Conservation (phyloP, 495 filamentous ascomycete genomes). For the Glutinoglossum americanum region DNA sequence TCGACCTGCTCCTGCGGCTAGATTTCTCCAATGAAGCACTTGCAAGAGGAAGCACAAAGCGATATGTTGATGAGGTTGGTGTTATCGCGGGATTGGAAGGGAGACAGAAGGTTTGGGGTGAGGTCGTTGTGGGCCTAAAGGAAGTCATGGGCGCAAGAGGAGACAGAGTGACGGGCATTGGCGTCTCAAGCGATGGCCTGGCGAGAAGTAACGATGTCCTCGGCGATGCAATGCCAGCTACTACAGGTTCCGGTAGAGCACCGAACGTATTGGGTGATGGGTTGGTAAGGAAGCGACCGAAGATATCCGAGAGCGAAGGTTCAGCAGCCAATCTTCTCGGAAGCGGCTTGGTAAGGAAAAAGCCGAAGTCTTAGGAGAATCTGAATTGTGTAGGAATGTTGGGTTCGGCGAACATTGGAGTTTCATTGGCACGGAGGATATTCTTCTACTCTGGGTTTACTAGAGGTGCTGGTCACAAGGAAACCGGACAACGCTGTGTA, state of each 20-base stretch:
- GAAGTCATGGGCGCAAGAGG: not conserved
- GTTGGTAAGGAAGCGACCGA: conserved; percentile 46
- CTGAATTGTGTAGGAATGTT: not conserved
- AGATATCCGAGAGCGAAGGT: conserved; percentile 15
- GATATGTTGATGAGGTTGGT: conserved; percentile 46
- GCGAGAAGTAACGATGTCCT: conserved; percentile 27
- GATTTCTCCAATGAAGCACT: conserved; percentile 58
- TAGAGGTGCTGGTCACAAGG: too few species aligned
- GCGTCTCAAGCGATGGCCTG: conserved; percentile 21
- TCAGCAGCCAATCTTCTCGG: not conserved
- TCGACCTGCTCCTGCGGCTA: conserved; percentile 57
- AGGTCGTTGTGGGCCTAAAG: conserved; percentile 28
- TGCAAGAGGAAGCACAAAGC: conserved; percentile 43
- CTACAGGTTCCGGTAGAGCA: not conserved
- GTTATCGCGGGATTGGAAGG: conserved; percentile 21
- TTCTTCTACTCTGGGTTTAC: too few species aligned
- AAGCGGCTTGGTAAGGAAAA: conserved; percentile 5
- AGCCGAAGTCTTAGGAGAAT: conserved; percentile 1
- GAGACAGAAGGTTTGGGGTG: conserved; percentile 28
- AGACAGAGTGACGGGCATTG: conserved; percentile 13
- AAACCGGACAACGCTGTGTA: too few species aligned
- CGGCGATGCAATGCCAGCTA: conserved; percentile 2
- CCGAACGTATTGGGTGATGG: conserved; percentile 36
- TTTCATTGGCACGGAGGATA: not conserved
- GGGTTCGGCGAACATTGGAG: not conserved